Evolutionary conservation across 2,329 filamentous ascomycete genomes (phyloP).

Genomic region (Pseudocercospora macadamiae): DNA sequence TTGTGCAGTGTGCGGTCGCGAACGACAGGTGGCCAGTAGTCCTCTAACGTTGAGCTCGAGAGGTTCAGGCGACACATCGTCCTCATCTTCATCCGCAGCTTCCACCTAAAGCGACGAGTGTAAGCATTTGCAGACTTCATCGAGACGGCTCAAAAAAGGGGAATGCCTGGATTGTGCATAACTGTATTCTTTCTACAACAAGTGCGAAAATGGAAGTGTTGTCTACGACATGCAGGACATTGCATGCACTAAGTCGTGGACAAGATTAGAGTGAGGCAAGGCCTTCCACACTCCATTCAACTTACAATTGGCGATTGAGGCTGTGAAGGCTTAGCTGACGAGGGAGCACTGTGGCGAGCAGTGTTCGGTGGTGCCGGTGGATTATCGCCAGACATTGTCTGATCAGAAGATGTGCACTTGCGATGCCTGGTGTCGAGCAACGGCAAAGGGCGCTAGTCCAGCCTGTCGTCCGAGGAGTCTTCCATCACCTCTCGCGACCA

Average conservation of each 20-base stretch:
- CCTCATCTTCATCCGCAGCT: conserved; percentile 16
- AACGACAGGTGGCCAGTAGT: conserved; percentile 2
- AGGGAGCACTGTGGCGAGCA: conserved; percentile 21
- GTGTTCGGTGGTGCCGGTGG: conserved; percentile 34
- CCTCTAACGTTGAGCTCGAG: conserved; percentile 17
- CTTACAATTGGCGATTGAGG: conserved; percentile 21
- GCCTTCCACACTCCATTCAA: too few relatives aligned
- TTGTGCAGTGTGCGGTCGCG: conserved; percentile 13
- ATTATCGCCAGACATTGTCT: conserved; percentile 17
- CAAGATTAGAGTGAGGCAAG: too few relatives aligned
- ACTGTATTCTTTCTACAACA: too few relatives aligned
- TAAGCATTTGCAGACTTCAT: too few relatives aligned
- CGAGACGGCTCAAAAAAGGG: too few relatives aligned
- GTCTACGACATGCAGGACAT: too few relatives aligned
- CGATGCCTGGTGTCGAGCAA: conserved; percentile 10
- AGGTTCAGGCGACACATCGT: conserved; percentile 12
- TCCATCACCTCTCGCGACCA: conserved; percentile 25
- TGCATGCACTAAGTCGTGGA: too few relatives aligned
- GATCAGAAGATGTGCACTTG: conserved; percentile 10
- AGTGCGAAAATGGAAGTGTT: too few relatives aligned
- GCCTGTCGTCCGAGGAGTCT: conserved; percentile 10
- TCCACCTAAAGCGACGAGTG: too few relatives aligned
- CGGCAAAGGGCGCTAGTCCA: conserved; percentile 22
- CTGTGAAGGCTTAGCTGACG: conserved; percentile 26
- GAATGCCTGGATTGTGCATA: too few relatives aligned